Conservation (phyloP, 108 stramenopile species). For the Cyclotella distinguenda region DNA sequence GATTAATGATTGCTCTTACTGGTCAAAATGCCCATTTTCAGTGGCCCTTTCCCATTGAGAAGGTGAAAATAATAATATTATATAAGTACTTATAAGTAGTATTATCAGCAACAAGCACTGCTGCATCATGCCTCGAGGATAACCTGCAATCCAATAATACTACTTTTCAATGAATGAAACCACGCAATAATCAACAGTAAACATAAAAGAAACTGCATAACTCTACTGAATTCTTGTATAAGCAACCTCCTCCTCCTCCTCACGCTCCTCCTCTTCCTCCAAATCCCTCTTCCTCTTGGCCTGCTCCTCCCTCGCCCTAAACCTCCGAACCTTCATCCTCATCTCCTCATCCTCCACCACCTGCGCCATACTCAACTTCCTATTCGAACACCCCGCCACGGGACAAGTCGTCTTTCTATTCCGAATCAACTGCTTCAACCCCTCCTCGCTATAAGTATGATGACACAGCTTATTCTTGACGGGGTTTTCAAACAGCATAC, state of each 20-base stretch:
- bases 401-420: conserved; percentile 54
- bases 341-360: conserved; percentile 61
- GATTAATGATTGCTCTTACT: too few relatives aligned
- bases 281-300: conserved; percentile 35
- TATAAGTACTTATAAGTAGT: too few relatives aligned
- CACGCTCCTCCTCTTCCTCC: conserved; percentile 38
- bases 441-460: conserved; percentile 58
- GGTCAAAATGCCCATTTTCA: too few relatives aligned
- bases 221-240: conserved; percentile 41
- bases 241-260: conserved; percentile 23
- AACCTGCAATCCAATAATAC: too few relatives aligned
- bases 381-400: conserved; percentile 63
- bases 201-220: too few relatives aligned
- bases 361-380: conserved; percentile 27
- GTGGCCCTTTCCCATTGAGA: too few relatives aligned
- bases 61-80: too few relatives aligned
- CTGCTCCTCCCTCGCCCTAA: conserved; percentile 45
- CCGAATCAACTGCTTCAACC: conserved; percentile 46
- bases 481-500: conserved; percentile 61
- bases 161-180: too few relatives aligned
- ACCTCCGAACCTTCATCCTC: conserved; percentile 52
- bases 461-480: conserved; percentile 62
- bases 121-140: too few relatives aligned
- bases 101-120: too few relatives aligned
- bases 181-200: too few relatives aligned